Evolutionary conservation across 2,329 filamentous ascomycete genomes (phyloP).

Genomic region (Botrytis pseudocinerea): DNA sequence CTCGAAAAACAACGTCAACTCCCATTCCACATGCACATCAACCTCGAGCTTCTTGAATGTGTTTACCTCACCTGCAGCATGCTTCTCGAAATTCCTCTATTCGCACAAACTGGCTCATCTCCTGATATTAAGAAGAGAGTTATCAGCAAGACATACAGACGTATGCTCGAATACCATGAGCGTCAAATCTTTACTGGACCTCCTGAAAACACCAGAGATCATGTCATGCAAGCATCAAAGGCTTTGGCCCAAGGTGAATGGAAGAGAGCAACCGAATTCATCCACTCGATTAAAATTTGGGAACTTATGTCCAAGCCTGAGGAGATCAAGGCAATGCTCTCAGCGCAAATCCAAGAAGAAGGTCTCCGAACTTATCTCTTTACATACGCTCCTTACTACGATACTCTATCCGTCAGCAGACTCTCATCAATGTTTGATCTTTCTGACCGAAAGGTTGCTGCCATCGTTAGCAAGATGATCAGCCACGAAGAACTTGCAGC

Average conservation of each 20-base stretch:
- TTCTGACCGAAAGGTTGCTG: conserved; percentile 83
- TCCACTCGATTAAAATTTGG: conserved; percentile 99
- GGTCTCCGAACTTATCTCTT: conserved; percentile 97
- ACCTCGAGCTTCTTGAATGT: conserved; percentile 95
- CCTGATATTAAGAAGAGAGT: conserved; percentile 96
- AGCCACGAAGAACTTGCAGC: conserved; percentile 97
- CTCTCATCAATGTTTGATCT: conserved; percentile 96
- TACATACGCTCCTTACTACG: conserved; percentile 99
- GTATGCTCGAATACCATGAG: conserved; percentile 99
- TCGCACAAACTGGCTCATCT: conserved; percentile 94
- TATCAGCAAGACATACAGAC: conserved; percentile 98
- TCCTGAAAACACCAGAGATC: conserved; percentile 97
- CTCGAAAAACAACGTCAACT: conserved; percentile 96
- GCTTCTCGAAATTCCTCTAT: conserved; percentile 95
- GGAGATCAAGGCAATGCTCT: conserved; percentile 95
- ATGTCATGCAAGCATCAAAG: conserved; percentile 99
- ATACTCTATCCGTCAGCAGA: conserved; percentile 85
- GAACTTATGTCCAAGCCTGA: conserved; percentile 91
- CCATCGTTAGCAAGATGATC: conserved; percentile 98
- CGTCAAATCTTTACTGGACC: conserved; percentile 98
- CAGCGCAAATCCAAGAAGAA: conserved; percentile 97
- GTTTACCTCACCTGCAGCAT: conserved; percentile 99
- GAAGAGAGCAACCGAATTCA: conserved; percentile 93
- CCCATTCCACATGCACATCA: conserved; percentile 99
- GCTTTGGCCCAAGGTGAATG: conserved; percentile 95